phyloP scores from a whole-genome alignment of 2,329 filamentous ascomycete genomes.

The Microdochium paspali region DNA sequence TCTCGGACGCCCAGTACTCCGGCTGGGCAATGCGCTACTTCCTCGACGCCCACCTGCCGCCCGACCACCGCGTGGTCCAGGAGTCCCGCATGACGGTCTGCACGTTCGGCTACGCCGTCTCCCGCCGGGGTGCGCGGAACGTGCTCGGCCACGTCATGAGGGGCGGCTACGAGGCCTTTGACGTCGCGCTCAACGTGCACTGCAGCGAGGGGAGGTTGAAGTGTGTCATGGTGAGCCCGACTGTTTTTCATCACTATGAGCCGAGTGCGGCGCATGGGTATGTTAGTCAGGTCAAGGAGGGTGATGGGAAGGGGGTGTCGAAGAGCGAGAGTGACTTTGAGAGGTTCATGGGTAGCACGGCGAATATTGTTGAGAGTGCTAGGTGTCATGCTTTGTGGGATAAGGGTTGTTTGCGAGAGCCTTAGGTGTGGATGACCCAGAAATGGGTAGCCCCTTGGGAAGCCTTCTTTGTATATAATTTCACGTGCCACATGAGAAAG shows the following conservation, averaged over 20 bases:
- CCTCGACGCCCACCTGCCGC: conserved; percentile 5
- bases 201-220: background rate
- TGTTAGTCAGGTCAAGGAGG: background rate
- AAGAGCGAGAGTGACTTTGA: background rate
- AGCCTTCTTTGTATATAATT: too few species aligned
- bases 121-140: conserved; percentile 18
- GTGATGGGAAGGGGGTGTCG: background rate
- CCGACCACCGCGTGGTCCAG: conserved; percentile 16
- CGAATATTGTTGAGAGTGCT: background rate
- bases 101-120: conserved; percentile 20
- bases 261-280: background rate
- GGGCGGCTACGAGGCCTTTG: conserved; percentile 5
- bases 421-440: too few species aligned
- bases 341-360: background rate
- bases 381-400: background rate
- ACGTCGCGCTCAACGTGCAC: background rate
- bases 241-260: background rate
- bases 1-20: conserved; percentile 10
- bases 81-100: conserved; percentile 14
- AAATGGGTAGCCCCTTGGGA: too few species aligned
- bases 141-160: conserved; percentile 17
- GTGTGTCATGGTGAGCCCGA: background rate
- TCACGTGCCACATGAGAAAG: too few species aligned
- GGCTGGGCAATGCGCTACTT: conserved; percentile 11
- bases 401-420: background rate